Percentiles rank a stretch among this genome's conserved stretches.
These are phyloP conservation scores for Didymella keratinophila DNA, from an alignment of 2,329 filamentous ascomycete species.

Conservation along the genomic window DNA sequence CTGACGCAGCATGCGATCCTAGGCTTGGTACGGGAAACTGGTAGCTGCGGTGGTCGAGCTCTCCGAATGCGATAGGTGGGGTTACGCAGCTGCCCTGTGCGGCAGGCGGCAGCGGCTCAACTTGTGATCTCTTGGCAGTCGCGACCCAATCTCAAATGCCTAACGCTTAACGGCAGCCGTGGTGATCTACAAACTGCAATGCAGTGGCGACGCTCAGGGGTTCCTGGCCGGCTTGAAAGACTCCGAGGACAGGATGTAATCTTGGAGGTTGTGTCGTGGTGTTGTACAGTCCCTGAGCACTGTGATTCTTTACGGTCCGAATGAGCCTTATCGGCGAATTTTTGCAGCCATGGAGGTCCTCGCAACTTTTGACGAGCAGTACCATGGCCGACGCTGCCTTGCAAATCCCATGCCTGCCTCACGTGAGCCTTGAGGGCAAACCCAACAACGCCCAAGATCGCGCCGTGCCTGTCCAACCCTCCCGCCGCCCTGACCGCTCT, in stretches of 20 bases:
- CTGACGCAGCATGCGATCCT: not conserved
- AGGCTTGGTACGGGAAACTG: conserved; percentile 3
- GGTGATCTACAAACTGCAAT: conserved; percentile 8
- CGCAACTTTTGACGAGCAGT: too few species aligned
- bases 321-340: not conserved
- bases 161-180: conserved; percentile 1
- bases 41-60: conserved; percentile 15
- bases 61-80: conserved; percentile 17
- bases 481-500: conserved; percentile 1
- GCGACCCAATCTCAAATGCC: not conserved
- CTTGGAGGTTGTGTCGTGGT: not conserved
- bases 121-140: conserved; percentile 9
- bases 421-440: not conserved
- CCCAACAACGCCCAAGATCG: conserved; percentile 1
- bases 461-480: not conserved
- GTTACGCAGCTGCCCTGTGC: conserved; percentile 18
- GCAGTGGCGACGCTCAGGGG: conserved; percentile 4
- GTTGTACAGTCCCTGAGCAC: not conserved
- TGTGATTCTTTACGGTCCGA: not conserved
- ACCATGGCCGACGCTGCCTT: conserved; percentile 1
- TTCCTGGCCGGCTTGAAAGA: not conserved
- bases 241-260: not conserved
- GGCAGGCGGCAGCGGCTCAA: conserved; percentile 14
- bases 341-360: too few species aligned
- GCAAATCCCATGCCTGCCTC: not conserved